These are phyloP conservation scores for Puccinia sorghi DNA, from an alignment of 1,284 basidiomycete species.

Conservation along the genomic window DNA sequence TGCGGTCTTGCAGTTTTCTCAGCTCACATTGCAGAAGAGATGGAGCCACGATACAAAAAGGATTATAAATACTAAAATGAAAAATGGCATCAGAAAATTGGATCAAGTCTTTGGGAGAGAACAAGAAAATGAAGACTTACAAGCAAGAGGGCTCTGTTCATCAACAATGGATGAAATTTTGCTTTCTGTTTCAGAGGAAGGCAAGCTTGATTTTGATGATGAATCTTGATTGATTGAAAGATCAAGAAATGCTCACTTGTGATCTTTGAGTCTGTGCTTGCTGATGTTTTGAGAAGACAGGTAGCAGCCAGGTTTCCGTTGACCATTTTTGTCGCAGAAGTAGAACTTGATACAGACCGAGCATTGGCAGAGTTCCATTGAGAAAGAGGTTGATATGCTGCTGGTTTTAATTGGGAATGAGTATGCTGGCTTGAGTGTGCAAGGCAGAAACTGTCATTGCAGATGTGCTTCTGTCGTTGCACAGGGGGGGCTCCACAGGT, in stretches of 20 bases:
- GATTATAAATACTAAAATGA: constrained; percentile 3
- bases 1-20: constrained; percentile 29
- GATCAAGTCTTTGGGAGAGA: neutral
- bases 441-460: too few species aligned
- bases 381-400: too few species aligned
- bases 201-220: neutral
- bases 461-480: too few species aligned
- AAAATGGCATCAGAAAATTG: too few species aligned
- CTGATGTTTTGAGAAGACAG: neutral
- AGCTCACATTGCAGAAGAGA: constrained; percentile 42
- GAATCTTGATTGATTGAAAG: too few species aligned
- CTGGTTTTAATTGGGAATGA: too few species aligned
- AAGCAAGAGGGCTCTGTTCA: neutral
- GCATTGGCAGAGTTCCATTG: too few species aligned
- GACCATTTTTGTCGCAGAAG: too few species aligned
- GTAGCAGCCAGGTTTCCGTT: neutral
- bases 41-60: constrained; percentile 37
- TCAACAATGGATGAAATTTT: neutral
- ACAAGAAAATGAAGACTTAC: neutral
- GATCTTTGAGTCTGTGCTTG: neutral
- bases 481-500: too few species aligned
- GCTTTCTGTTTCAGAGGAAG: neutral
- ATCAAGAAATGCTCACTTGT: too few species aligned
- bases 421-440: too few species aligned
- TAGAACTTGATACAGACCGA: too few species aligned